Percentiles rank a stretch among this genome's conserved stretches.
These are phyloP conservation scores for Acacia crassicarpa DNA, from an alignment of 306 rosid genomes.

Conservation along the genomic window DNA sequence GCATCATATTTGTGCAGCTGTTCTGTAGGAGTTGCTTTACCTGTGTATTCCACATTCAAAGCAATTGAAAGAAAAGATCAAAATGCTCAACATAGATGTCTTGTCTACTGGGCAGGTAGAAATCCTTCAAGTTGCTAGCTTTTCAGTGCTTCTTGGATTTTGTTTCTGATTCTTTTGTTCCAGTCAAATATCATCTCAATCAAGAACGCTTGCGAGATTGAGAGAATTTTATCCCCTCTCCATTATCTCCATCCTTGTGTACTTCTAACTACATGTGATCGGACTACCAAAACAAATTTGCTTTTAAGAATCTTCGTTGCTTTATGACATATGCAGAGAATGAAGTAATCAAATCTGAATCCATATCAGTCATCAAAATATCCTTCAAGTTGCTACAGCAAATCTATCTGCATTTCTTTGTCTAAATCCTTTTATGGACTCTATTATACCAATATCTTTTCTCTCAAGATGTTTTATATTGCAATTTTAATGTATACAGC, in stretches of 20 bases:
- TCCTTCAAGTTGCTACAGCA: background rate
- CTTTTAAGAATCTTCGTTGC: conserved; percentile 11
- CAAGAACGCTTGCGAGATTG: background rate
- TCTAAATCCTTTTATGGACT: conserved; percentile 2
- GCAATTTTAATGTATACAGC: conserved; percentile 52
- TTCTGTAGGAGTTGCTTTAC: conserved; percentile 79
- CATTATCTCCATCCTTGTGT: conserved; percentile 6
- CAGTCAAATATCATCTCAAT: conserved; percentile 2
- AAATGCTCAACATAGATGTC: conserved; percentile 72
- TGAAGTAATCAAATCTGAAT: conserved; percentile 11
- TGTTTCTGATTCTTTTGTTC: conserved; percentile 5
- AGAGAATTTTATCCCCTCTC: background rate
- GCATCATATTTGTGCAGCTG: conserved; percentile 52
- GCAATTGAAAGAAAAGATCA: conserved; percentile 80
- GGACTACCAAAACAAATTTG: conserved; percentile 2
- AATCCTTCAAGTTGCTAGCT: background rate
- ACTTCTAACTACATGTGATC: conserved; percentile 11
- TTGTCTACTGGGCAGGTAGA: conserved; percentile 91
- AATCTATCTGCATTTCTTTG: conserved; percentile 24
- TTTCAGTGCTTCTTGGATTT: background rate
- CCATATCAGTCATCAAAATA: conserved; percentile 1
- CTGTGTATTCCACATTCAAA: conserved; percentile 88
- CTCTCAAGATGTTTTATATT: background rate
- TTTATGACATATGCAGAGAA: conserved; percentile 5
- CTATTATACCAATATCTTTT: conserved; percentile 7